Conservation (phyloP, 768 basidiomycete species). For the Naganishia vaughanmartiniae region DNA sequence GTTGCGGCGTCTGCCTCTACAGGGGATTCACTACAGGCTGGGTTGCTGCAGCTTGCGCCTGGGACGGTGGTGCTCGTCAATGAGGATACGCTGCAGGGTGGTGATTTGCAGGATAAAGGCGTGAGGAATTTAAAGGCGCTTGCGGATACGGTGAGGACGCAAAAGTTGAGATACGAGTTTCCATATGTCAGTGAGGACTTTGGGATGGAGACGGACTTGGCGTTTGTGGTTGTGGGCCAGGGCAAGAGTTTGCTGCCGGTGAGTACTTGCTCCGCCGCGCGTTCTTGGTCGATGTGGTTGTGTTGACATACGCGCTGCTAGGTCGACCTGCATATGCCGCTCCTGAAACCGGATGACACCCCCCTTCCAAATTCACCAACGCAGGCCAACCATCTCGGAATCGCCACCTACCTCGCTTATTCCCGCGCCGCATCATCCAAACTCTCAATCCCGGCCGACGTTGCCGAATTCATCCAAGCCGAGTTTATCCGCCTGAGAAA, state of each 20-base stretch:
- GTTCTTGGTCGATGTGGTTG: background rate
- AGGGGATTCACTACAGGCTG: slow-evolving; percentile 37
- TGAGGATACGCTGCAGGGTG: slow-evolving; percentile 48
- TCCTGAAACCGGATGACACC: background rate
- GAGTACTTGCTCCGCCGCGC: slow-evolving; percentile 10
- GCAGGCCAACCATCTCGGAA: slow-evolving; percentile 23
- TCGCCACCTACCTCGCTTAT: slow-evolving; percentile 31
- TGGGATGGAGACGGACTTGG: slow-evolving; percentile 47
- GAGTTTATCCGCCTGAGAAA: slow-evolving; percentile 40
- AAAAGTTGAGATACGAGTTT: slow-evolving; percentile 47
- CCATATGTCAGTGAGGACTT: slow-evolving; percentile 46
- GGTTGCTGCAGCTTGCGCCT: slow-evolving; percentile 44
- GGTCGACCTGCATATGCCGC: slow-evolving; percentile 34
- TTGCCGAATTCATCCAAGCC: slow-evolving; percentile 42
- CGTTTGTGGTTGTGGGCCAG: slow-evolving; percentile 40
- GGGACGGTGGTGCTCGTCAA: slow-evolving; percentile 43
- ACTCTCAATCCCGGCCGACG: slow-evolving; percentile 39
- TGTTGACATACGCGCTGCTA: background rate
- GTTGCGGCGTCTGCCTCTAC: slow-evolving; percentile 32
- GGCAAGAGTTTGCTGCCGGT: slow-evolving; percentile 49
- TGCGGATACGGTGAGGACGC: slow-evolving; percentile 38
- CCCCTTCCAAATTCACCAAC: slow-evolving; percentile 29
- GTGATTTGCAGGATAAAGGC: slow-evolving; percentile 45
- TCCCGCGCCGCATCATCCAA: slow-evolving; percentile 8
- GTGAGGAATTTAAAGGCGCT: slow-evolving; percentile 45